These are phyloP conservation scores for Huntiella savannae DNA, from an alignment of 2,329 filamentous ascomycete genomes.

Conservation along the genomic window DNA sequence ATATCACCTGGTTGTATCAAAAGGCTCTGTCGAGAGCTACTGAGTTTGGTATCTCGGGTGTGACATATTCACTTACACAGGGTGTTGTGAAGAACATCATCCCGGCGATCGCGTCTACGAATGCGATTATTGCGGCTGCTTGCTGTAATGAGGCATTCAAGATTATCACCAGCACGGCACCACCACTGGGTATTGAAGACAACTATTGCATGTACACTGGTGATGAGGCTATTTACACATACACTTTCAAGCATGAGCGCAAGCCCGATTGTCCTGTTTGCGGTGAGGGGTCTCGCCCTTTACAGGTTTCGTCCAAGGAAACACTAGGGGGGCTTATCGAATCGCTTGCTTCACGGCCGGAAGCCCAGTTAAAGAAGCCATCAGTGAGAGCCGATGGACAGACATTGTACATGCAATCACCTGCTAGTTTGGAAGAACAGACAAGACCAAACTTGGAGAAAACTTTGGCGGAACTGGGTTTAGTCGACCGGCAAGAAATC, in stretches of 20 bases:
- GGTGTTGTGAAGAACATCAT: constrained; percentile 99
- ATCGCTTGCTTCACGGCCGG: constrained; percentile 60
- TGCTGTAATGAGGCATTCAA: constrained; percentile 97
- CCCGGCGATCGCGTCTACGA: constrained; percentile 91
- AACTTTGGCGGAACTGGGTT: constrained; percentile 51
- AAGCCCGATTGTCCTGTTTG: constrained; percentile 93
- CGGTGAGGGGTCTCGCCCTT: constrained; percentile 58
- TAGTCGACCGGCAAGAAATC: constrained; percentile 69
- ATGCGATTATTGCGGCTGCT: constrained; percentile 84
- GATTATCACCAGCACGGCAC: constrained; percentile 66
- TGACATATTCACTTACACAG: constrained; percentile 90
- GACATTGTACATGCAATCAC: constrained; percentile 78
- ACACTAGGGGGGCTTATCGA: constrained; percentile 77
- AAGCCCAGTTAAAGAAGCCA: constrained; percentile 85
- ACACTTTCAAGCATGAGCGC: constrained; percentile 87
- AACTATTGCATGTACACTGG: constrained; percentile 99
- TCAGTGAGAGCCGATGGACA: constrained; percentile 62
- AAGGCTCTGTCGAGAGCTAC: constrained; percentile 63
- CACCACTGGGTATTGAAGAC: constrained; percentile 55
- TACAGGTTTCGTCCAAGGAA: constrained; percentile 48
- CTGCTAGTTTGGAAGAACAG: constrained; percentile 63
- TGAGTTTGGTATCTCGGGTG: constrained; percentile 78
- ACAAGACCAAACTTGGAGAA: constrained; percentile 66
- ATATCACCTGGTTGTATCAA: constrained; percentile 91
- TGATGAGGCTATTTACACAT: constrained; percentile 88